These are phyloP conservation scores for Dictyostelium citrinum DNA, from an alignment of 78 protist species.

Conservation along the genomic window DNA sequence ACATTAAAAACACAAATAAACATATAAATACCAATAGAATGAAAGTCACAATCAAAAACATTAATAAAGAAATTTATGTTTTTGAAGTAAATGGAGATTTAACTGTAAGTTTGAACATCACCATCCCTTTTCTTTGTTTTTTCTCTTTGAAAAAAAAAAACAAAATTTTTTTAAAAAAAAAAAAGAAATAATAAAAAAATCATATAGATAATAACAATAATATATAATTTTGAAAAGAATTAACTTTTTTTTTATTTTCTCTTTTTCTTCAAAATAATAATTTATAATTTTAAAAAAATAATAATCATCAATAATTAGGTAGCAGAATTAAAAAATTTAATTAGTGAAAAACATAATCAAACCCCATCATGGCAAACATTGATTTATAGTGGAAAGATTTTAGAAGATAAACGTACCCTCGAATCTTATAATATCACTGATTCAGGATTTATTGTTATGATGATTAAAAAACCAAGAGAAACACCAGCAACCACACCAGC, in stretches of 20 bases:
- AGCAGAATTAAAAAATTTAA: constrained; percentile 38
- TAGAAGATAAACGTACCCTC: constrained; percentile 63
- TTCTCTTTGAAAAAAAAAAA: neutral
- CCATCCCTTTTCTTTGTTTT: neutral
- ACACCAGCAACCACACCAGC: constrained; percentile 30
- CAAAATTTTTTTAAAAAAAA: neutral
- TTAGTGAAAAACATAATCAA: constrained; percentile 42
- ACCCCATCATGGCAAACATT: constrained; percentile 78
- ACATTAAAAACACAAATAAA: neutral
- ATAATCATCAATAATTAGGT: constrained; percentile 25
- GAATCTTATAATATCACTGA: constrained; percentile 50
- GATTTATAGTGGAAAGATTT: constrained; percentile 81
- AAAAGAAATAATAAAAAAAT: neutral
- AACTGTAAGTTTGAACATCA: neutral
- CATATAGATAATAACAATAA: too few species aligned
- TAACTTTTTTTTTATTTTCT: too few species aligned
- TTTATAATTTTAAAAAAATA: neutral
- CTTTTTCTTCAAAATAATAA: too few species aligned
- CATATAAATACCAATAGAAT: neutral
- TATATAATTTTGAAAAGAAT: neutral
- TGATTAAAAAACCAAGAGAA: constrained; percentile 82
- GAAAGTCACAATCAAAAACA: constrained; percentile 63
- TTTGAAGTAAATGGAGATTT: constrained; percentile 41
- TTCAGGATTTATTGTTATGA: constrained; percentile 78
- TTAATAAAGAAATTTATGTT: constrained; percentile 51